These are phyloP conservation scores for Monosporascus ibericus DNA, from an alignment of 2,329 filamentous ascomycete genomes.

Conservation along the genomic window DNA sequence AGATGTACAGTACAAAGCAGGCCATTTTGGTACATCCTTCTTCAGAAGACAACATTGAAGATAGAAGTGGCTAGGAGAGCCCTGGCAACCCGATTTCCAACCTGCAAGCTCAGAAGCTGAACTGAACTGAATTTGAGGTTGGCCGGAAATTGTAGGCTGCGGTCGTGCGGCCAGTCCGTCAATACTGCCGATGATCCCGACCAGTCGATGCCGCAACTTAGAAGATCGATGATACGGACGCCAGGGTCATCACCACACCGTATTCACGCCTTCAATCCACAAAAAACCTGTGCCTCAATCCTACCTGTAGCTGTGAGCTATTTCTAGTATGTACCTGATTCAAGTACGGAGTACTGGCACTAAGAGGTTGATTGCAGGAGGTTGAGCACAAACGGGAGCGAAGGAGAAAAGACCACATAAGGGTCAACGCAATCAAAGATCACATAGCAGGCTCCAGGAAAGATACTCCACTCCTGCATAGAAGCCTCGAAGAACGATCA, in stretches of 20 bases:
- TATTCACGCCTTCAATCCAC: no score
- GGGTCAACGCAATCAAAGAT: no score
- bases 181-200: not conserved
- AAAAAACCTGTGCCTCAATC: no score
- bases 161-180: not conserved
- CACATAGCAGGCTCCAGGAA: not conserved
- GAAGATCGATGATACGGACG: no score
- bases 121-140: not conserved
- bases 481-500: slow-evolving; percentile 7
- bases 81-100: not conserved
- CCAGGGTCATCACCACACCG: no score
- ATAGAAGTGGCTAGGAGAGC: not conserved
- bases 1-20: slow-evolving; percentile 11
- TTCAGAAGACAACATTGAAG: not conserved
- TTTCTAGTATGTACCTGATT: no score
- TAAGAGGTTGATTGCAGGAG: no score
- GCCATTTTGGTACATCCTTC: not conserved
- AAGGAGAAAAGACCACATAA: no score
- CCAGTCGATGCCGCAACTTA: no score
- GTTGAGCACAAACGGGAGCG: no score
- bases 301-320: no score
- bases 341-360: no score
- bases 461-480: slow-evolving; percentile 3
- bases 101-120: not conserved
- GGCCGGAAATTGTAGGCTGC: not conserved